Conservation (phyloP, 352 stramenopile genomes). For the Thraustotheca clavata region DNA sequence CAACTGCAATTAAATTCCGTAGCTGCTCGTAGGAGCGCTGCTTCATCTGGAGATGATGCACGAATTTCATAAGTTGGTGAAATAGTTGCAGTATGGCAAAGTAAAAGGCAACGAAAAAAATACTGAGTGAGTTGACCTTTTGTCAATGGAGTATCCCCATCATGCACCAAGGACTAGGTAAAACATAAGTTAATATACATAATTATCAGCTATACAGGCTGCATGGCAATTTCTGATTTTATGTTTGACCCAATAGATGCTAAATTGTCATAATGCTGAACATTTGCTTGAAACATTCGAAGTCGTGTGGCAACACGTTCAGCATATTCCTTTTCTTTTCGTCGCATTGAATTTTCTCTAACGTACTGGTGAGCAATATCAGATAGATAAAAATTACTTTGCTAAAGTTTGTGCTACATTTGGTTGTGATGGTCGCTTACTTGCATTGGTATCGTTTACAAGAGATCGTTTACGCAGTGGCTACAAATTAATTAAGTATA, state of each 20-base stretch:
- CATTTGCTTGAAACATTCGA: conserved; percentile 1
- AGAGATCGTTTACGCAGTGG: not conserved
- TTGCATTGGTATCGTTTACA: not conserved
- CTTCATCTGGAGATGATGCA: conserved; percentile 76
- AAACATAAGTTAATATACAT: not conserved
- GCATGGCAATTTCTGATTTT: not conserved
- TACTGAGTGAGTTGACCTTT: conserved; percentile 13
- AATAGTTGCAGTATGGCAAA: conserved; percentile 73
- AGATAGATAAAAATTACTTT: not conserved
- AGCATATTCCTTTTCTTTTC: conserved; percentile 2
- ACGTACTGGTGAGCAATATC: no score
- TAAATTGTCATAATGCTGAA: not conserved
- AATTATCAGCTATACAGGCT: not conserved
- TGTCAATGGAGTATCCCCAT: not conserved
- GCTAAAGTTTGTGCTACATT: not conserved
- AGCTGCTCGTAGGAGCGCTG: conserved; percentile 64
- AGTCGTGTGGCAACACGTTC: not conserved
- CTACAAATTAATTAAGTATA: not conserved
- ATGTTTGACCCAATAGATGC: not conserved
- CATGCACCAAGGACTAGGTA: not conserved
- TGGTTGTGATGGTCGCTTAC: not conserved
- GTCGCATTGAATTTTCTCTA: not conserved
- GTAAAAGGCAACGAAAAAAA: conserved; percentile 72
- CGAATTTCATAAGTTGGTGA: conserved; percentile 22
- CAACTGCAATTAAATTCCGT: conserved; percentile 64